Base-by-base conservation (phyloP, 108 stramenopile species). In the Conticribra guillardii region DNA sequence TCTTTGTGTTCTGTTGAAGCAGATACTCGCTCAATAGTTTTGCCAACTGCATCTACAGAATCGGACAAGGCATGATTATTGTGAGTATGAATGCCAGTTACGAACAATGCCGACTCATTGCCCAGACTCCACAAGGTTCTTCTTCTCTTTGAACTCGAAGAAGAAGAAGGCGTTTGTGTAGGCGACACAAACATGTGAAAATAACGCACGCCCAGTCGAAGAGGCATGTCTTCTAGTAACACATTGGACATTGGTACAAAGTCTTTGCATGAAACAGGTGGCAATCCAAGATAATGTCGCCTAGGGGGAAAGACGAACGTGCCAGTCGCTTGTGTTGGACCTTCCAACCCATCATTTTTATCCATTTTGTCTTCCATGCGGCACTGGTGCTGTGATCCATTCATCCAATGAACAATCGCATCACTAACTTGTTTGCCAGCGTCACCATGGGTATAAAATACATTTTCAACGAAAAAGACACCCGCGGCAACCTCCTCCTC, bases 391-490 rank as follows among this genome's bases (percentile, higher is more conserved):
- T 16, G 37, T 15, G 33, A 1, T 32, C 29, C 59, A 29, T 60
- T 59, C 8, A 79, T 48, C 78, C 78, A 79, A 34, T 67, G 29
- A 28, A 53, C 21, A 47, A 79, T 79, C 9, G 59, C 24, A 29
- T 66, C 59, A 24, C 7, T 26, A 17, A 52, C 71, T 31, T 52
- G 18, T 22, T 63, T 37, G 3, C 79, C 79, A 30, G 73, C 70
- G 21, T 71, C 50, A 29, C 90, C 93, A 51, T 59, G 63, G 1
- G 67, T 82, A 70, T 90, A 94, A 28, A 94, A 89, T 4, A 46
- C 76, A 54, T 84, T 81, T 73, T 91, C 93, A 52, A 94, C 82
- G 53, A 91, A 86, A 51, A 94, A 91, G 18, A 87, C 78, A 14
- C 92, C 92, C 18, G 79, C 74, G 2, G 55, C 16, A 17, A 57